Percentiles rank a stretch among this genome's conserved stretches.
Evolutionary conservation across 1,284 basidiomycete species (phyloP).

Genomic region (Cystobasidium sp.): DNA sequence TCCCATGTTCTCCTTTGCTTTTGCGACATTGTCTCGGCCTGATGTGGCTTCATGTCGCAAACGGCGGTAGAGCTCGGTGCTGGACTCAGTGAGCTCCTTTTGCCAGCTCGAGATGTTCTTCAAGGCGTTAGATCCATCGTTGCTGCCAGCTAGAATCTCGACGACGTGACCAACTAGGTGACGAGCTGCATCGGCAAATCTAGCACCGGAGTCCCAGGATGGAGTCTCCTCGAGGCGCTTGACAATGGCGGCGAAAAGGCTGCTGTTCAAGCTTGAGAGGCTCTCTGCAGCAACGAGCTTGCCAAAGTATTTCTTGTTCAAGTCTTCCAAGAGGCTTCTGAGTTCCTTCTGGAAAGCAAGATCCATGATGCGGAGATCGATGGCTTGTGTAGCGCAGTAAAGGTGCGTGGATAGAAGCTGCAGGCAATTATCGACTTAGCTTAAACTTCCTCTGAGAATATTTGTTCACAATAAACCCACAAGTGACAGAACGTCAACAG

Average conservation of each 20-base stretch:
- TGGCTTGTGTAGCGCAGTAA: slow-evolving; percentile 76
- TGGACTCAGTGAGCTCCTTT: slow-evolving; percentile 60
- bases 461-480: slow-evolving; percentile 25
- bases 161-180: slow-evolving; percentile 66
- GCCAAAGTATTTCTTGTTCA: slow-evolving; percentile 63
- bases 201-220: slow-evolving; percentile 60
- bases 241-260: slow-evolving; percentile 53
- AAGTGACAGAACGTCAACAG: slow-evolving; percentile 75
- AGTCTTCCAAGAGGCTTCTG: slow-evolving; percentile 61
- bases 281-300: slow-evolving; percentile 55
- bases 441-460: not conserved
- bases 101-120: slow-evolving; percentile 64
- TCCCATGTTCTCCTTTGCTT: slow-evolving; percentile 32
- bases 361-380: slow-evolving; percentile 75
- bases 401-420: slow-evolving; percentile 72
- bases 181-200: slow-evolving; percentile 58
- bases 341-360: slow-evolving; percentile 66
- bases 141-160: slow-evolving; percentile 52
- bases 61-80: slow-evolving; percentile 61
- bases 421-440: not conserved
- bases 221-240: slow-evolving; percentile 60
- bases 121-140: slow-evolving; percentile 56
- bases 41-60: slow-evolving; percentile 60
- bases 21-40: slow-evolving; percentile 26
- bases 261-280: slow-evolving; percentile 30